Base-by-base conservation (phyloP, 1,139 yeast species). In the Sugiyamaella neomexicana region DNA sequence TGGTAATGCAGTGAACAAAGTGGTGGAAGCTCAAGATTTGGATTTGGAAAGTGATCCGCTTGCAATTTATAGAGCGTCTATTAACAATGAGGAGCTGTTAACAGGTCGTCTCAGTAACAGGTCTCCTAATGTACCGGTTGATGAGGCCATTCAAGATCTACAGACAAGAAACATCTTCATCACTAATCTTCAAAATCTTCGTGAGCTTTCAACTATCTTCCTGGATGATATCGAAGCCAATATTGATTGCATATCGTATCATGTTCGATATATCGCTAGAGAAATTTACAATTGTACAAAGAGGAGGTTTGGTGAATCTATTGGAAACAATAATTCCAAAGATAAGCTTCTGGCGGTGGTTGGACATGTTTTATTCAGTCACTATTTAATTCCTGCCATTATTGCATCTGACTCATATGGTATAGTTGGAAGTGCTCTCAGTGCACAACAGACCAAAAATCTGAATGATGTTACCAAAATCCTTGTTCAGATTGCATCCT, bases 31-130 rank as follows among this genome's bases (percentile, higher is more conserved):
- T 55, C 85, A 82, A 25, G 83, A 80, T 43, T 65, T 81, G 9
- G 82, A 82, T 57, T 81, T 89, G 63, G 97, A 91, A 65, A 83
- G 93, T 56, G 89, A 91, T 66, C 98, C 99, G 1, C 69, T 80
- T 6, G 72, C 75, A n/a, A 73, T 74, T 37, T 83, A 85, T 66
- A 71, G 75, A 27, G 67, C 68, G 2, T 60, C 82, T 17, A 72
- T 80, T 13, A 76, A 76, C 25, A 74, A 71, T 48, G 87, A 82
- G 53, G 76, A 79, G 60, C 72, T 75, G 54, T 62, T 67, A 15
- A 68, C 75, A 5, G 77, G 77, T 1, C 67, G 63, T 58, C 63
- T 58, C 64, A 80, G 59, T 69, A 75, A 59, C 77, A 80, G 64
- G 59, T 75, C 78, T 44, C 76, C 76, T 56, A 71, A 62, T 58